Conservation (phyloP, 805 yeast species). For the Candida vartiovaarae region DNA sequence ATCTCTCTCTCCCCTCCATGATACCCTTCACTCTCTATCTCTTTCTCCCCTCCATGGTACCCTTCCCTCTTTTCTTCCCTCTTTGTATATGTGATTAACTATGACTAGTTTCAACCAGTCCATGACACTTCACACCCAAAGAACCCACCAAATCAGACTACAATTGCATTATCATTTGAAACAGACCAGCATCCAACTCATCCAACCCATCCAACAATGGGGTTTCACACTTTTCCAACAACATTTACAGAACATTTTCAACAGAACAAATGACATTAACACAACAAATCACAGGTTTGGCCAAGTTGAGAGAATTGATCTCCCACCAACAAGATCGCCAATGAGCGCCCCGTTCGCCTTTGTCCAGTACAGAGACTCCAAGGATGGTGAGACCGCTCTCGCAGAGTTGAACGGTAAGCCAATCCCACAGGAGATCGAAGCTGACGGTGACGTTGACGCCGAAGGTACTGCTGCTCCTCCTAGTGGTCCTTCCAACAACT, state of each 20-base stretch:
- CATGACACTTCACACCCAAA: no score
- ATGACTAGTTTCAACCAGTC: not conserved
- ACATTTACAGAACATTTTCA: not conserved
- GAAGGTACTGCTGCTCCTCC: not conserved
- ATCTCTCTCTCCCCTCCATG: no score
- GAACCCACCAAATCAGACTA: no score
- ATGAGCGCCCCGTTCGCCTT: conserved; percentile 58
- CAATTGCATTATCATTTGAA: no score
- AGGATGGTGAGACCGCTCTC: conserved; percentile 49
- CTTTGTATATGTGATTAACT: not conserved
- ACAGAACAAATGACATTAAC: not conserved
- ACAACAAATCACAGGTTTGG: conserved; percentile 38
- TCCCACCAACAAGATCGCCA: conserved; percentile 55
- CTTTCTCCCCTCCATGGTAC: not conserved
- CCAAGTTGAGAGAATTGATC: conserved; percentile 48
- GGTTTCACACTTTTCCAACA: not conserved
- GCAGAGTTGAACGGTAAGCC: conserved; percentile 35
- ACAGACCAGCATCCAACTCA: no score
- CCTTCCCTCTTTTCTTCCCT: not conserved
- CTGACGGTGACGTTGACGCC: conserved; percentile 22
- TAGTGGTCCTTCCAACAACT: conserved; percentile 19
- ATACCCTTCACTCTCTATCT: not conserved
- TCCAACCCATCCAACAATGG: not conserved
- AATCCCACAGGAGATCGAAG: conserved; percentile 31
- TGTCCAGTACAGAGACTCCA: conserved; percentile 47